Evolutionary conservation across 2,329 filamentous ascomycete species (phyloP), one percentile per base, ranked within the genome.

Genomic region (Fusarium sambucinum): DNA sequence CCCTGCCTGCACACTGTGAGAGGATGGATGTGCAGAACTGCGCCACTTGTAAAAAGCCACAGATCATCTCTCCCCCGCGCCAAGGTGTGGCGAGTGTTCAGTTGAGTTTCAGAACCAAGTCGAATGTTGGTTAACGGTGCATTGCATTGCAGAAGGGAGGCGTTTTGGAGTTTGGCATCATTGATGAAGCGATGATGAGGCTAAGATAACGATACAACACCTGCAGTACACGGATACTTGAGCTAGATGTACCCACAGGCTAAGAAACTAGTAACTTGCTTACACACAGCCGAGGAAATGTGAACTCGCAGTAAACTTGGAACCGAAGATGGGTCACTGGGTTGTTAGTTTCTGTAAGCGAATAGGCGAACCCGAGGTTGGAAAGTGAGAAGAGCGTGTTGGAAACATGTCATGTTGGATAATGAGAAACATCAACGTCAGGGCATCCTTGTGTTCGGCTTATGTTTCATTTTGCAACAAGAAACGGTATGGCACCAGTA

Each of bases 41-140:
- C 57, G 62, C 67, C 66, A 70, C 57, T 14, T 27, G 46, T 35
- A n/a, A 11, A 19, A 38, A 38, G 61, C 59, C 59, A 64, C 59
- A 47, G 47, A 3, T 1, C 14, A 16, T 27, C 23, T 12, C n/a
- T 11, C 46, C 55, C 44, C 48, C 59, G 37, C 45, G 35, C 53
- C 53, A 58, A 66, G 50, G 32, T 63, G 59, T 55, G 46, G 60
- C 45, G 66, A 55, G 48, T 53, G 53, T 10, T 44, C 40, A n/a
- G 50, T 53, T 62, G 51, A 25, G 68, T 70, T 70, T 70, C 68
- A 65, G 59, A 65, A 65, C 67, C 67, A 68, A 68, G 67, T 61
- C 55, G 45, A 25, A 63, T 68, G 55, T 68, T 70, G 67, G 67
- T 56, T 29, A 37, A 56, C 9, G 27, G 12, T 35, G 38, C 23